Conservation (phyloP, 208 protist genomes). For the Borovskyia barvae region DNA sequence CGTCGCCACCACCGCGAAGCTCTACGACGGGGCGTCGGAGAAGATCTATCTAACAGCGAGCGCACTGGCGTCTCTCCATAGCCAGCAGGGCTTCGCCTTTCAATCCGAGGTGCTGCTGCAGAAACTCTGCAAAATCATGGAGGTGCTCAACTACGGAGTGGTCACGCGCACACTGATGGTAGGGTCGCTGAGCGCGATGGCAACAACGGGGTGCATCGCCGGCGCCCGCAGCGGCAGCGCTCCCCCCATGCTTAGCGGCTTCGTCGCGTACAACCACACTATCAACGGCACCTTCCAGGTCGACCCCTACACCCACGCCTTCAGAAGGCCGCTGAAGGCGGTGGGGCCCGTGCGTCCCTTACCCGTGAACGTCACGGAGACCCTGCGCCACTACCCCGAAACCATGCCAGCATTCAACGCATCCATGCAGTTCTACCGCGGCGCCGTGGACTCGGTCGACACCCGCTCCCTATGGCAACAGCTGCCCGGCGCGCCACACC, state of each 20-base stretch:
- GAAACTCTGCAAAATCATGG: constrained; percentile 1
- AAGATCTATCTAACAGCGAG: constrained; percentile 1
- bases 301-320: background rate
- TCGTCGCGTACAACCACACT: constrained; percentile 4
- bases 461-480: background rate
- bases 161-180: background rate
- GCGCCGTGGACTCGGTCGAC: background rate
- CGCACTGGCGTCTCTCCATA: background rate
- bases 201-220: too few species aligned
- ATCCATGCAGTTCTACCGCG: background rate
- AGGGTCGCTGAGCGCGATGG: background rate
- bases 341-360: background rate
- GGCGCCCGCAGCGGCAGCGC: too few species aligned
- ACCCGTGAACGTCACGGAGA: background rate
- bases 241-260: background rate
- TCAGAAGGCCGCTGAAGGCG: constrained; percentile 6
- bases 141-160: background rate
- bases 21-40: background rate
- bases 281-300: constrained; percentile 13
- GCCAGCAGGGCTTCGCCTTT: background rate
- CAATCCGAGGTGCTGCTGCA: background rate
- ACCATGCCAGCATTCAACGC: background rate
- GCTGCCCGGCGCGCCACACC: background rate
- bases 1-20: background rate
- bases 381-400: background rate